Conservation (phyloP, 1,139 yeast species). For the Lodderomyces metapsilosis region DNA sequence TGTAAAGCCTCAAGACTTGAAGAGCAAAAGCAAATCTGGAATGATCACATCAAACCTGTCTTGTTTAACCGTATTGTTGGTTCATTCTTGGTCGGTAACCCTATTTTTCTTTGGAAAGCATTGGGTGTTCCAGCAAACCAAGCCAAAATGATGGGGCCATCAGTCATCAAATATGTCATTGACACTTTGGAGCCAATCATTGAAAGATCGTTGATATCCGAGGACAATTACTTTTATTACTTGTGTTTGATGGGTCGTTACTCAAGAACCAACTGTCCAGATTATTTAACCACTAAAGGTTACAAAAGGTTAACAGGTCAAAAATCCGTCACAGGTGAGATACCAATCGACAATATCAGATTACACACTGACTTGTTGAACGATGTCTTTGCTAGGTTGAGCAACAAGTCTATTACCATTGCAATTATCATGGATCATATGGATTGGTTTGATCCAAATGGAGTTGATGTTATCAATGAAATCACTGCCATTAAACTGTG, state of each 20-base stretch:
- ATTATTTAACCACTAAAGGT: conserved; percentile 63
- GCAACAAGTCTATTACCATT: conserved; percentile 62
- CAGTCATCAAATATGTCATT: conserved; percentile 66
- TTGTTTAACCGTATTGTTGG: conserved; percentile 70
- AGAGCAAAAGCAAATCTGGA: conserved; percentile 67
- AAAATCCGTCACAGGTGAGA: conserved; percentile 17
- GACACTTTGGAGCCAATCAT: conserved; percentile 80
- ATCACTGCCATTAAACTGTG: conserved; percentile 64
- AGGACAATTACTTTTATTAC: conserved; percentile 78
- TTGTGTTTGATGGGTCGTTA: conserved; percentile 64
- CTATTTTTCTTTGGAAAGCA: conserved; percentile 81
- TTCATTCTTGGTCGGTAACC: conserved; percentile 70
- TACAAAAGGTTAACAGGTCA: conserved; percentile 45
- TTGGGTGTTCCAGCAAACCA: conserved; percentile 85
- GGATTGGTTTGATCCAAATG: conserved; percentile 82
- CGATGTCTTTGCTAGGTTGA: conserved; percentile 68
- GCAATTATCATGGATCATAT: conserved; percentile 89
- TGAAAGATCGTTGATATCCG: conserved; percentile 58
- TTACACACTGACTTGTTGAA: conserved; percentile 77
- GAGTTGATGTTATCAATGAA: conserved; percentile 63
- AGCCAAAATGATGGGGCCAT: conserved; percentile 73
- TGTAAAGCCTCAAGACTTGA: conserved; percentile 58
- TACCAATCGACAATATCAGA: conserved; percentile 64
- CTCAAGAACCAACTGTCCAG: conserved; percentile 69
- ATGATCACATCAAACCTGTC: conserved; percentile 59